Conservation (phyloP, 2,329 filamentous ascomycete species). For the Cordyceps militaris region DNA sequence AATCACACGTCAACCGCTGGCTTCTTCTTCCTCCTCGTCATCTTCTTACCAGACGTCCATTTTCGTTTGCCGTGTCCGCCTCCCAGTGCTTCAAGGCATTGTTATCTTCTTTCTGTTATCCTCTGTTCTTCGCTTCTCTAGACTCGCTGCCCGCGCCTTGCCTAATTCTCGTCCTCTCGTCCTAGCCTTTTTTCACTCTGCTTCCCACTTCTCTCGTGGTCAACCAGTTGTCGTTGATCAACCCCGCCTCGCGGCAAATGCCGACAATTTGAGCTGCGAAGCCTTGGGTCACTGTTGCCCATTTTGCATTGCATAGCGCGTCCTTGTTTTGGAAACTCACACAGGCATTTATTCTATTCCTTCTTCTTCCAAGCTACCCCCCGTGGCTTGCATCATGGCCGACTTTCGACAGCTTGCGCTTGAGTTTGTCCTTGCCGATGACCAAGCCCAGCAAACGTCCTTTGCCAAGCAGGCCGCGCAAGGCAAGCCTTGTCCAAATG, state of each 20-base stretch:
- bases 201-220: background rate
- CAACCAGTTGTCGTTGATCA: conserved; percentile 3
- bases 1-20: background rate
- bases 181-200: background rate
- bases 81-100: background rate
- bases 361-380: background rate
- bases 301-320: conserved; percentile 6
- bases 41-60: background rate
- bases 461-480: conserved; percentile 41
- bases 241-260: conserved; percentile 11
- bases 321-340: background rate
- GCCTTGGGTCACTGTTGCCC: background rate
- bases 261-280: background rate
- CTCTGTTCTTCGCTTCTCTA: background rate
- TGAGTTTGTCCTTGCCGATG: conserved; percentile 47
- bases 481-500: conserved; percentile 22
- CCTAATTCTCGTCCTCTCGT: background rate
- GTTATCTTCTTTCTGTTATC: background rate
- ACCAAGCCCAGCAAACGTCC: conserved; percentile 31
- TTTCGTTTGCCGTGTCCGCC: background rate
- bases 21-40: background rate
- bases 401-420: conserved; percentile 46
- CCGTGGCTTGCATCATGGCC: conserved; percentile 32
- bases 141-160: background rate
- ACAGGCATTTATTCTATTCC: background rate